Base-by-base conservation (phyloP, 2,329 filamentous ascomycete species). In the Hansfordia pulvinata region DNA sequence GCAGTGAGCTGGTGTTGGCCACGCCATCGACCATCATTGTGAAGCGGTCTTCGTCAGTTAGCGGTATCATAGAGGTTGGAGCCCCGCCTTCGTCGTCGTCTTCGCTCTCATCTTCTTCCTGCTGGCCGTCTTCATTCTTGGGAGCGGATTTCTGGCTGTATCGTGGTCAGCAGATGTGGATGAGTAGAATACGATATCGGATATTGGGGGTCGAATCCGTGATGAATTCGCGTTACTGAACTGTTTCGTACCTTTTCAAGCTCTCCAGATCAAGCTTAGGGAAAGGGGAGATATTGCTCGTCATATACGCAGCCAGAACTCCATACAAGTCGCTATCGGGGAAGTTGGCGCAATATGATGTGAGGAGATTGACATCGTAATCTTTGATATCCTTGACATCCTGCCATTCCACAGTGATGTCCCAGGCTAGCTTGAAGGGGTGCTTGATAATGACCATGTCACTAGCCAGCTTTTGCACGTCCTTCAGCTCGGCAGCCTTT, bases 391-490 rank as follows among this genome's bases (percentile, higher is more conserved):
- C 69, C 39, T 81, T 74, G 21, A 73, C 59, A 49, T 94, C 86
- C 38, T 80, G 70, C 81, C 88, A 96, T 44, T 96, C 83, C 31
- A 98, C 62, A 17, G 80, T 69, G 33, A 94, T 77, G 41, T 84
- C 78, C 92, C 92, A 98, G 1, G 90, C 90, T 10, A 92, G 63
- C 35, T 77, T 72, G 53, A 78, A 93, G 0, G 84, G 82, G 40
- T 96, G 85, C 41, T 88, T 86, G 47, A 98, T 90, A 32, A 93
- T 81, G 33, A 98, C 88, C 81, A 98, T 93, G 34, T 88, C 90
- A 35, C 76, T 73, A 1, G 88, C 85, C 27, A 90, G 59, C 32
- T 79, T 76, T 41, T 79, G 54, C 1, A 93, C 77, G 35, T 79
- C 75, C 19, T 72, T 59, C 15, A 81, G 69, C 49, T 92, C 85